A percentile compares a stretch with the other conserved stretches of the same genome.
These are phyloP conservation scores for Solanum peruvianum DNA, from an alignment of 257 asterid genomes.

Conservation along the genomic window DNA sequence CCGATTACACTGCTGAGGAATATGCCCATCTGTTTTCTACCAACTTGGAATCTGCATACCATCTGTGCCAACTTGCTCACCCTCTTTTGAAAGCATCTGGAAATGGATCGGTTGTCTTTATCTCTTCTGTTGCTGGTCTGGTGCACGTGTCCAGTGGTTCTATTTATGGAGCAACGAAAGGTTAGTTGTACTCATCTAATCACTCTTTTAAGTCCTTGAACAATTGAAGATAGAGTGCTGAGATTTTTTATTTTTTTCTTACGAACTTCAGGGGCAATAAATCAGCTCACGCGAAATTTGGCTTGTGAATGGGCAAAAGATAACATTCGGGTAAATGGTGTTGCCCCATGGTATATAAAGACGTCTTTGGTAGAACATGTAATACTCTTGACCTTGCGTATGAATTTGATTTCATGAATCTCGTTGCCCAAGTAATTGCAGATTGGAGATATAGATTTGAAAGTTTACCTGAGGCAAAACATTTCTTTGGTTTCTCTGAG, in stretches of 20 bases:
- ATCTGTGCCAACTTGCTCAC: constrained; percentile 75
- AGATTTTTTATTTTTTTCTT: background rate
- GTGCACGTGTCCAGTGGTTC: constrained; percentile 65
- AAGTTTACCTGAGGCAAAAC: background rate
- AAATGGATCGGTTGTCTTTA: constrained; percentile 58
- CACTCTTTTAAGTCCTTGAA: background rate
- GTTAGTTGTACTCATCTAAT: constrained; percentile 14
- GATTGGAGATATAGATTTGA: background rate
- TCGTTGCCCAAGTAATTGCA: background rate
- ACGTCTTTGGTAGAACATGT: constrained; percentile 74
- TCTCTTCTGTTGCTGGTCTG: constrained; percentile 80
- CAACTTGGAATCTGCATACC: constrained; percentile 78
- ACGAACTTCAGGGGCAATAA: constrained; percentile 63
- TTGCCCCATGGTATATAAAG: constrained; percentile 92
- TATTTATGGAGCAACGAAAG: constrained; percentile 87
- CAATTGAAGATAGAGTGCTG: background rate
- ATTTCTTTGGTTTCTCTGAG: background rate
- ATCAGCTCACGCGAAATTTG: constrained; percentile 81
- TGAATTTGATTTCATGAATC: background rate
- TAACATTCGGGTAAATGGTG: constrained; percentile 73
- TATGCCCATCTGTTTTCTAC: constrained; percentile 60
- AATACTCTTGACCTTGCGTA: constrained; percentile 12
- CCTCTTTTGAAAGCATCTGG: constrained; percentile 87
- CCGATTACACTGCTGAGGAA: constrained; percentile 70
- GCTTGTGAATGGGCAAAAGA: constrained; percentile 99